Conservation (phyloP, 192 early-diverging fungal species). For the Lobosporangium transversale region DNA sequence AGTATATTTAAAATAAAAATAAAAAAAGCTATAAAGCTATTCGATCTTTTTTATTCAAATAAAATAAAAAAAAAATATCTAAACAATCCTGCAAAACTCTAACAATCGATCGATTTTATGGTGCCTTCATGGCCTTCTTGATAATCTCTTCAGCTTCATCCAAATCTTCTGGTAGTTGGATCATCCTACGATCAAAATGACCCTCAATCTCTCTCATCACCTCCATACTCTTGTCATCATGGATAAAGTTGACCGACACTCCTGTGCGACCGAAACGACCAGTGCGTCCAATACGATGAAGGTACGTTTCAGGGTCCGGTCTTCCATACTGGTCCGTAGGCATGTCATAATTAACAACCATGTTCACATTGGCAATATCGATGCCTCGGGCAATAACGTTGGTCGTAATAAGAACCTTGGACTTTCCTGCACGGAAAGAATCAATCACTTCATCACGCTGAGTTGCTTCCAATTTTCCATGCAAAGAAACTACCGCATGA, state of each 20-base stretch:
- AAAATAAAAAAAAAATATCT: too few relatives aligned
- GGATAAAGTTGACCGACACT: conserved; percentile 95
- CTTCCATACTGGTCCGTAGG: conserved; percentile 70
- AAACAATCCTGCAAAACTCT: too few relatives aligned
- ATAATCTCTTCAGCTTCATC: conserved; percentile 87
- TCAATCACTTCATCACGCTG: conserved; percentile 94
- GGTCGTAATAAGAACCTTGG: conserved; percentile 95
- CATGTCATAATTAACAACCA: conserved; percentile 98
- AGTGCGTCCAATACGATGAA: conserved; percentile 98
- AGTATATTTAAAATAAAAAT: neutral
- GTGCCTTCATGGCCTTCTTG: conserved; percentile 73
- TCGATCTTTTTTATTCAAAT: too few relatives aligned
- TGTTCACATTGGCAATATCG: conserved; percentile 93
- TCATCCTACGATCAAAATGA: conserved; percentile 83
- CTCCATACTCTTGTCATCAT: conserved; percentile 74
- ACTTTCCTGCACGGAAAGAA: conserved; percentile 87
- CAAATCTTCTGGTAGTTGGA: conserved; percentile 81
- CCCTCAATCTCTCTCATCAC: conserved; percentile 88
- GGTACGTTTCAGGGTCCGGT: conserved; percentile 94
- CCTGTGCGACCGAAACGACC: conserved; percentile 97
- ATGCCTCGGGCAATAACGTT: conserved; percentile 98
- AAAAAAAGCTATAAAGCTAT: neutral
- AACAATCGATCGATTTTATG: too few relatives aligned
- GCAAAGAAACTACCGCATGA: conserved; percentile 84
- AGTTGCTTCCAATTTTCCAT: conserved; percentile 79